These are phyloP conservation scores for Penicillium egyptiacum DNA, from an alignment of 495 filamentous ascomycete species.

Conservation along the genomic window DNA sequence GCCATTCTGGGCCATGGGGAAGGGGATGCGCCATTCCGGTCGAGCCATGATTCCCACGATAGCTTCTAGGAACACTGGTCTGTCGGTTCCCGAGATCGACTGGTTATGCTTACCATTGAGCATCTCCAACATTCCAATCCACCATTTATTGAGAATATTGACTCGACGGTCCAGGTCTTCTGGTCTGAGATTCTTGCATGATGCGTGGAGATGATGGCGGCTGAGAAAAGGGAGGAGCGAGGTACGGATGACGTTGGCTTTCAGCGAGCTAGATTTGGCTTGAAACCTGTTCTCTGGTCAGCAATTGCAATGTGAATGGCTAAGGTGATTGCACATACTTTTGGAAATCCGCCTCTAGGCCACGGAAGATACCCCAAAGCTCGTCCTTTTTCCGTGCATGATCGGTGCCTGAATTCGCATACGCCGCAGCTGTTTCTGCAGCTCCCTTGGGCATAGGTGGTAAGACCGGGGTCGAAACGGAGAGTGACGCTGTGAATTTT, in stretches of 20 bases:
- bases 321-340: slow-evolving; percentile 51
- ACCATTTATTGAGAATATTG: slow-evolving; percentile 90
- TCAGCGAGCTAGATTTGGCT: slow-evolving; percentile 71
- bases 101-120: slow-evolving; percentile 72
- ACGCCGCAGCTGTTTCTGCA: slow-evolving; percentile 29
- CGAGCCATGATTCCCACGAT: slow-evolving; percentile 84
- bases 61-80: slow-evolving; percentile 80
- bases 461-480: slow-evolving; percentile 47
- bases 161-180: slow-evolving; percentile 87
- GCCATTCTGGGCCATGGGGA: slow-evolving; percentile 44
- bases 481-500: slow-evolving; percentile 50
- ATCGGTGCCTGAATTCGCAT: slow-evolving; percentile 45
- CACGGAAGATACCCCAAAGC: slow-evolving; percentile 82
- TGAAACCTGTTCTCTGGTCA: slow-evolving; percentile 57
- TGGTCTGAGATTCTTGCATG: slow-evolving; percentile 62
- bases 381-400: slow-evolving; percentile 69
- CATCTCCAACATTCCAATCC: slow-evolving; percentile 85
- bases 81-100: slow-evolving; percentile 71
- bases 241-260: slow-evolving; percentile 76
- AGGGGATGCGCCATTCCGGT: slow-evolving; percentile 83
- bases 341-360: slow-evolving; percentile 77
- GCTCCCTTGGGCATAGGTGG: slow-evolving; percentile 52
- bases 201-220: slow-evolving; percentile 68
- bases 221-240: slow-evolving; percentile 82
- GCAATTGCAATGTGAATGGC: slow-evolving; percentile 1